These are phyloP conservation scores for Lactuca saligna DNA, from an alignment of 129 eudicot genomes.

Conservation along the genomic window DNA sequence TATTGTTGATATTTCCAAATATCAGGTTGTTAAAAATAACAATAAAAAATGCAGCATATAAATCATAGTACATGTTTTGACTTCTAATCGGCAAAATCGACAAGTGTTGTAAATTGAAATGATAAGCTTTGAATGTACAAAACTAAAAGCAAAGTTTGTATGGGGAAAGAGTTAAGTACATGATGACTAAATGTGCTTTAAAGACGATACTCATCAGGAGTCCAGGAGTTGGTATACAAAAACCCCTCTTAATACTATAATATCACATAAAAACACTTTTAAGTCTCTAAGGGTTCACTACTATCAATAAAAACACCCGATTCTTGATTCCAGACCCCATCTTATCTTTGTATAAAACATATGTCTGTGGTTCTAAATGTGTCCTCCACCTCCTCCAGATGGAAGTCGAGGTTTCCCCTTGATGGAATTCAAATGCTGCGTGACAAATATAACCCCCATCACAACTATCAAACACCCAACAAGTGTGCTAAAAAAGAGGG, in stretches of 20 bases:
- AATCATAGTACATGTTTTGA: no score
- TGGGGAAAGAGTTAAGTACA: background rate
- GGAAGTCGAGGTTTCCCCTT: constrained; percentile 73
- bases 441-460: constrained; percentile 89
- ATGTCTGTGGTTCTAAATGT: constrained; percentile 12
- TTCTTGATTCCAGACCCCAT: background rate
- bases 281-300: background rate
- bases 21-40: no score
- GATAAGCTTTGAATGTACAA: background rate
- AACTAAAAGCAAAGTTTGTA: background rate
- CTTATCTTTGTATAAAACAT: no score
- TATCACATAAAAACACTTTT: background rate
- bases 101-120: background rate
- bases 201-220: background rate
- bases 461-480: constrained; percentile 89
- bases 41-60: no score
- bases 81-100: background rate
- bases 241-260: constrained; percentile 20
- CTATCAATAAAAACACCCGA: background rate
- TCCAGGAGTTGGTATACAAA: constrained; percentile 10
- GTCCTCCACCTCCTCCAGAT: constrained; percentile 56
- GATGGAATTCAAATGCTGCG: constrained; percentile 78
- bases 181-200: background rate
- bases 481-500: constrained; percentile 92
- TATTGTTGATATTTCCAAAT: no score